A percentile compares a stretch with the other conserved stretches of the same genome.
These are phyloP conservation scores for Calonectria pteridis DNA, from an alignment of 2,329 filamentous ascomycete genomes.

Conservation along the genomic window DNA sequence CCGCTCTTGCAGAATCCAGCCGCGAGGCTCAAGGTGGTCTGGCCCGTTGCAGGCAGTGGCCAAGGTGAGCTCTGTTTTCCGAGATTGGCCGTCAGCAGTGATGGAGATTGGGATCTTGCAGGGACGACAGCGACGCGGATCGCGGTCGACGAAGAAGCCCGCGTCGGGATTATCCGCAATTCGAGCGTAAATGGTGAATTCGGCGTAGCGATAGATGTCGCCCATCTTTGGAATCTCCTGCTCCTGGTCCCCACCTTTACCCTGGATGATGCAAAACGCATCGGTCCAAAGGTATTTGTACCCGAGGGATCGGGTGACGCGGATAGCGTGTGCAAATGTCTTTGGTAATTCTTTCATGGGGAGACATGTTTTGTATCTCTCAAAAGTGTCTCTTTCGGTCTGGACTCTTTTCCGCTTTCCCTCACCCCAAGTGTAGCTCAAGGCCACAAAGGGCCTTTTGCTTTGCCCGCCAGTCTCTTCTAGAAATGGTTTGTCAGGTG, in stretches of 20 bases:
- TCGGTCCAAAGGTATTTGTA: conserved; percentile 27
- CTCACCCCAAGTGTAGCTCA: conserved; percentile 30
- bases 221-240: conserved; percentile 31
- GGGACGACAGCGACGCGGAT: conserved; percentile 19
- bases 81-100: neutral
- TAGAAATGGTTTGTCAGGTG: conserved; percentile 2
- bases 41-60: conserved; percentile 19
- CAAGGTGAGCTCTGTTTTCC: conserved; percentile 15
- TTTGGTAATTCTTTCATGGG: conserved; percentile 3
- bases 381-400: conserved; percentile 5
- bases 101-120: conserved; percentile 19
- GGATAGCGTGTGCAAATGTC: conserved; percentile 22
- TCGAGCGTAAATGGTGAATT: conserved; percentile 32
- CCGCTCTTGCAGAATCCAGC: conserved; percentile 29
- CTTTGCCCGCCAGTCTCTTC: neutral
- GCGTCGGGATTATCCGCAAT: conserved; percentile 22
- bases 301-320: conserved; percentile 1
- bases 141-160: conserved; percentile 20
- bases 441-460: conserved; percentile 16
- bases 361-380: neutral
- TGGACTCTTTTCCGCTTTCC: neutral
- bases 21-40: conserved; percentile 27
- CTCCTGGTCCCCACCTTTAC: conserved; percentile 9
- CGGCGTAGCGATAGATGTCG: conserved; percentile 32
- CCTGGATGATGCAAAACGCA: conserved; percentile 32